Evolutionary conservation across 176 grass and related monocot species (phyloP).

Genomic region (Lolium rigidum): DNA sequence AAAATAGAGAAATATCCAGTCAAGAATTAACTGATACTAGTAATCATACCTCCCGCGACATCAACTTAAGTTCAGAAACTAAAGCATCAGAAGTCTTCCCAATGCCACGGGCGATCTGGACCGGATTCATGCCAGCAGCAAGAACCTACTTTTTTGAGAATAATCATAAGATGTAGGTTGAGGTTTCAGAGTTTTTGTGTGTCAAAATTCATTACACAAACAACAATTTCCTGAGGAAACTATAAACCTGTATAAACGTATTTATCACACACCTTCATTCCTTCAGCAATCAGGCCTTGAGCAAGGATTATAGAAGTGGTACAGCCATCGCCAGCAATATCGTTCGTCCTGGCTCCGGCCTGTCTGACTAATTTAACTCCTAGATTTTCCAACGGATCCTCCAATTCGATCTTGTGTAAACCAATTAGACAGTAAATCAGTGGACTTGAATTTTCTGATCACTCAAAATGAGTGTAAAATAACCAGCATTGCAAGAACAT

Average conservation of each 20-base stretch:
- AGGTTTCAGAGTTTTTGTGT: not conserved
- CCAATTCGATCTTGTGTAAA: slow-evolving; percentile 76
- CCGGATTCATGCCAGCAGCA: slow-evolving; percentile 91
- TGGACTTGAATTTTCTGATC: not conserved
- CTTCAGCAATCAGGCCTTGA: slow-evolving; percentile 90
- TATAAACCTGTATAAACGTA: not conserved
- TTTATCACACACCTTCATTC: slow-evolving; percentile 69
- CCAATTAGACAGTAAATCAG: slow-evolving; percentile 9
- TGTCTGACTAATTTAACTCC: slow-evolving; percentile 94
- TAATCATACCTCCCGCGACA: slow-evolving; percentile 75
- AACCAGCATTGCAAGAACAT: slow-evolving; percentile 11
- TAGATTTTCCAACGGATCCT: slow-evolving; percentile 92
- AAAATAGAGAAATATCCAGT: not conserved
- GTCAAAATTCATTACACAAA: not conserved
- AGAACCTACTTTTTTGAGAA: slow-evolving; percentile 80
- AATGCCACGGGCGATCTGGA: slow-evolving; percentile 83
- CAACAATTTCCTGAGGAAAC: not conserved
- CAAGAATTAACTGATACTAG: not conserved
- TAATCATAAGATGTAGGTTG: slow-evolving; percentile 32
- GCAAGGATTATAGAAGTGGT: slow-evolving; percentile 96
- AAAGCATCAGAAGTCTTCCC: slow-evolving; percentile 79
- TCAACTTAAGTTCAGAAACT: slow-evolving; percentile 81
- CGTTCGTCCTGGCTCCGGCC: slow-evolving; percentile 85
- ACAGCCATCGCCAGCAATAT: slow-evolving; percentile 89
- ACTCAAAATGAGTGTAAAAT: not conserved